phyloP scores from a whole-genome alignment of 129 eudicot genomes.

The Helianthus tuberosus region DNA sequence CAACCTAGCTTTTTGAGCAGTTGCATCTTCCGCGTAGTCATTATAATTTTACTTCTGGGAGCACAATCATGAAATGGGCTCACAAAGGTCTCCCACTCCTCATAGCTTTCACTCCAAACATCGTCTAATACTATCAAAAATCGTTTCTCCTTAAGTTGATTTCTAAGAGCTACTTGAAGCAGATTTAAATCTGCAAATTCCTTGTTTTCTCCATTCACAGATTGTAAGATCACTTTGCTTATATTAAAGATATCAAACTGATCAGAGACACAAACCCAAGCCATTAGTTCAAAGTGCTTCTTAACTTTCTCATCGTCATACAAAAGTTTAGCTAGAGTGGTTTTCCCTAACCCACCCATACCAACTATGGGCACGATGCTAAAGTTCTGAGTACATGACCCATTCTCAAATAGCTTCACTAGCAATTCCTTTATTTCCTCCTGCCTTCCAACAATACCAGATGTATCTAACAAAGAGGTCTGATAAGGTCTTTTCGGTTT shows the following conservation, averaged over 20 bases:
- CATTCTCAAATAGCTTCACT: not conserved
- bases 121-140: not conserved
- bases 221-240: not conserved
- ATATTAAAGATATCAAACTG: not conserved
- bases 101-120: not conserved
- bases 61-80: not conserved
- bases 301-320: not conserved
- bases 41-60: not conserved
- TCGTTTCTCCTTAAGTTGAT: not conserved
- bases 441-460: constrained; percentile 5
- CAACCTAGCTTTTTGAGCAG: not conserved
- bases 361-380: constrained; percentile 7
- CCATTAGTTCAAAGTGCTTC: not conserved
- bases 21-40: not conserved
- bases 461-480: not conserved
- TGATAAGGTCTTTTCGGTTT: not conserved
- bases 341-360: constrained; percentile 10
- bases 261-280: constrained; percentile 13
- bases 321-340: constrained; percentile 5
- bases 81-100: not conserved
- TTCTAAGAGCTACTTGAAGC: not conserved
- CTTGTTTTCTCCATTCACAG: not conserved
- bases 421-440: not conserved
- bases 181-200: not conserved
- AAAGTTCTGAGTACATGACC: not conserved